Conservation (phyloP, 176 grass and related monocot species). For the Urochloa ruziziensis region DNA sequence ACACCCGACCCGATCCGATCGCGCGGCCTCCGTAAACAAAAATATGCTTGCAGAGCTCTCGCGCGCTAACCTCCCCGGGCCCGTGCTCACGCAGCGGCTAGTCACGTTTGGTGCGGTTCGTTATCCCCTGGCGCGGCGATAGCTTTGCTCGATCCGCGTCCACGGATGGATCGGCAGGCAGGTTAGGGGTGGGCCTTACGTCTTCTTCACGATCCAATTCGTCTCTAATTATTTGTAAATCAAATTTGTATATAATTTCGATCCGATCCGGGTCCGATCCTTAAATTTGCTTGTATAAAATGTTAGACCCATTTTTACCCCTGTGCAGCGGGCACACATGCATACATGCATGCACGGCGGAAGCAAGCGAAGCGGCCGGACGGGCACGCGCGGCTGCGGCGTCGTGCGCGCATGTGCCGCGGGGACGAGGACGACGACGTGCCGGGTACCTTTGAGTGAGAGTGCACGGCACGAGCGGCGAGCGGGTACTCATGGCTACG, state of each 20-base stretch:
- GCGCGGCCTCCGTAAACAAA: neutral
- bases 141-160: neutral
- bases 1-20: neutral
- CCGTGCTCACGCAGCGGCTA: neutral
- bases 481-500: neutral
- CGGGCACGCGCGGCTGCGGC: neutral
- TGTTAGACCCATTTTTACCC: too few relatives aligned
- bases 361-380: neutral
- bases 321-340: neutral
- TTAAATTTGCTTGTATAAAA: too few relatives aligned
- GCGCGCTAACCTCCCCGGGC: neutral
- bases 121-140: slow-evolving; percentile 16
- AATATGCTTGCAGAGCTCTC: neutral
- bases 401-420: slow-evolving; percentile 22
- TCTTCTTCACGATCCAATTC: too few relatives aligned
- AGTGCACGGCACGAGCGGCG: neutral
- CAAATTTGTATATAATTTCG: too few relatives aligned
- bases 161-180: neutral
- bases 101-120: neutral
- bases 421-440: neutral
- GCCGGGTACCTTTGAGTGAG: slow-evolving; percentile 17
- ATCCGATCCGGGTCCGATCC: too few relatives aligned
- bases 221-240: too few relatives aligned
- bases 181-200: too few relatives aligned
- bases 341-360: too few relatives aligned